Evolutionary conservation across 2,329 filamentous ascomycete genomes (phyloP), one percentile per base, ranked within the genome.

Genomic region (Pleochaeta shiraiana): DNA sequence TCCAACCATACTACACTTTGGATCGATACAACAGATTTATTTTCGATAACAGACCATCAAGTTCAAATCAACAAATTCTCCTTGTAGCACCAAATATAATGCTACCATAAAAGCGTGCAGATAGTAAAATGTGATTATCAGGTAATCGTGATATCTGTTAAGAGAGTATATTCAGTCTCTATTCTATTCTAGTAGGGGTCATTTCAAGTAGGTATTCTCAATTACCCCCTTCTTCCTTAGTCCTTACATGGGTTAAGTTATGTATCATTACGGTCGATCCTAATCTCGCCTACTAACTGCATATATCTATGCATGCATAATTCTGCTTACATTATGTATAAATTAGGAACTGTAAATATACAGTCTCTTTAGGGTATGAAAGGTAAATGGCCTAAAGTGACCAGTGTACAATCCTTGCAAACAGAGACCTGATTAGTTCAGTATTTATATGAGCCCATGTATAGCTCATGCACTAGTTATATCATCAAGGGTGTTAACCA

Each of bases 31-130:
- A 37, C 30, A 61, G 24, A 30, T 61, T 28, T 37, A 4, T 61
- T 28, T 61, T 31, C n/a, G 7, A 53, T 12, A 39, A 57, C 24
- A 61, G 39, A n/a, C 16, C n/a, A 37, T n/a, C 31, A 37, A n/a
- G 57, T 61, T n/a, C 39, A 61, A 39, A 61, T 28, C 30, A n/a
- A 28, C 57, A 61, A 61, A 39, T 61, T 28, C 31, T 61, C 21
- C 11, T 37, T 24, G 21, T 24, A 11, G 31, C n/a, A n/a, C 57
- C 6, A 39, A 61, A 26, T 21, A 24, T 61, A 37, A 61, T 39
- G 30, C 31, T 61, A 61, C 57, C 57, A 61, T 39, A 14, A 21
- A 53, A 53, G 47, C 14, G 3, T 3, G 3, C n/a, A 43, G 37
- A 43, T 43, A 11, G 14, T 43, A n/a, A 43, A 14, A 43, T 3